Conservation (phyloP, 2,329 filamentous ascomycete genomes). For the Fusarium secorum region DNA sequence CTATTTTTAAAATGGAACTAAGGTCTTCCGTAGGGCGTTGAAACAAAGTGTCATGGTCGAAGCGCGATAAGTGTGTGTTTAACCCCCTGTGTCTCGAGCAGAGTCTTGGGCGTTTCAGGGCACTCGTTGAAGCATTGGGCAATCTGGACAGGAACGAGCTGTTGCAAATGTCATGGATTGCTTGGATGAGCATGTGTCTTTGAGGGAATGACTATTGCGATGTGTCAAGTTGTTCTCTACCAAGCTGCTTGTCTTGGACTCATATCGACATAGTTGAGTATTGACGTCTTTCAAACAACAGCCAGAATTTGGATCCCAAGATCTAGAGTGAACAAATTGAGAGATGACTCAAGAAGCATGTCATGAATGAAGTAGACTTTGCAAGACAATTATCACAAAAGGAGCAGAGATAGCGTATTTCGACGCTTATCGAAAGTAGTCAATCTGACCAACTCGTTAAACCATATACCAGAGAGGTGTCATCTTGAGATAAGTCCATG, state of each 20-base stretch:
- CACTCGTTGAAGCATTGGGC: not conserved
- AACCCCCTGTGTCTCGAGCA: not conserved
- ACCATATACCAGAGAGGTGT: not conserved
- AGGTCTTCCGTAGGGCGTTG: not conserved
- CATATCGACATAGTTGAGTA: not conserved
- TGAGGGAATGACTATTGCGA: not conserved
- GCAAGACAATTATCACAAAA: rapidly evolving
- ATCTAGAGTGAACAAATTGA: rapidly evolving
- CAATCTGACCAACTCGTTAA: not conserved
- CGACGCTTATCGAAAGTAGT: rapidly evolving
- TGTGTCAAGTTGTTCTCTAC: not conserved
- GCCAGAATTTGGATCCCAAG: not conserved
- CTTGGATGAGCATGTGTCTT: rapidly evolving
- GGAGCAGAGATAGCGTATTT: not conserved
- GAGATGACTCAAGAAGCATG: rapidly evolving
- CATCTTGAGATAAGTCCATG: not conserved
- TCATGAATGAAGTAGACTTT: not conserved
- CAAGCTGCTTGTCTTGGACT: not conserved
- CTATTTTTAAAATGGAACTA: not conserved
- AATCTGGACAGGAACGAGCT: rapidly evolving
- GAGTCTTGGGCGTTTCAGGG: not conserved
- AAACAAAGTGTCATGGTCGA: not conserved
- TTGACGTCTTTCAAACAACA: rapidly evolving
- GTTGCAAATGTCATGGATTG: rapidly evolving
- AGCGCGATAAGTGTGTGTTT: not conserved